These are phyloP conservation scores for Solanum piurae DNA, from an alignment of 257 asterid genomes.

Conservation along the genomic window DNA sequence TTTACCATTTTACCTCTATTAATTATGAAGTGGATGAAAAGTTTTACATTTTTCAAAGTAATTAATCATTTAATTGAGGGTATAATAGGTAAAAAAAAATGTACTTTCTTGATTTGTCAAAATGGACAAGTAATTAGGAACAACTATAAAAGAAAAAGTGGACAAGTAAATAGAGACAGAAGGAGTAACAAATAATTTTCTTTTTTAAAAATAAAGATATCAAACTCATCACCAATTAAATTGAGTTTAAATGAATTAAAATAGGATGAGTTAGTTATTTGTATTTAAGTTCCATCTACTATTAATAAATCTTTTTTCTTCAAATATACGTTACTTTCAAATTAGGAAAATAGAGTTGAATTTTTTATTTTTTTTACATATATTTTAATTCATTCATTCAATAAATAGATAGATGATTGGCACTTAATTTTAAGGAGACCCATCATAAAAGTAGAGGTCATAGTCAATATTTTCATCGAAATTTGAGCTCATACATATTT, in stretches of 20 bases:
- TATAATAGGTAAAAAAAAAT: no score
- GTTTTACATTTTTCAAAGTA: no score
- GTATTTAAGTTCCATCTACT: background rate
- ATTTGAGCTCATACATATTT: background rate
- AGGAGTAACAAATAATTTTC: background rate
- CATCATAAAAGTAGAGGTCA: background rate
- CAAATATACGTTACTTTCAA: constrained; percentile 3
- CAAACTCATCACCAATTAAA: background rate
- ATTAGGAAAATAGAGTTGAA: background rate
- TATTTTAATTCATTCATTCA: background rate
- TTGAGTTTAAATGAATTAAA: background rate
- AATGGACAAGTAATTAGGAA: no score
- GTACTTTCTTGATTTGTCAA: no score
- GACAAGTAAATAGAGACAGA: no score
- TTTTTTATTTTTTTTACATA: background rate
- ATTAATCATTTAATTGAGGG: no score
- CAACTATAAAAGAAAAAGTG: no score
- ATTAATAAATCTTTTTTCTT: background rate
- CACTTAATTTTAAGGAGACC: background rate
- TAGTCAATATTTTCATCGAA: background rate
- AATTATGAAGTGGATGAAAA: no score
- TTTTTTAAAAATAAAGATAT: background rate
- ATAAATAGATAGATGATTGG: background rate
- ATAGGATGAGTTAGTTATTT: background rate
- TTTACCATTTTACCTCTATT: no score